Evolutionary conservation across 1,284 basidiomycete genomes (phyloP).

Genomic region (Marasmius sp.): DNA sequence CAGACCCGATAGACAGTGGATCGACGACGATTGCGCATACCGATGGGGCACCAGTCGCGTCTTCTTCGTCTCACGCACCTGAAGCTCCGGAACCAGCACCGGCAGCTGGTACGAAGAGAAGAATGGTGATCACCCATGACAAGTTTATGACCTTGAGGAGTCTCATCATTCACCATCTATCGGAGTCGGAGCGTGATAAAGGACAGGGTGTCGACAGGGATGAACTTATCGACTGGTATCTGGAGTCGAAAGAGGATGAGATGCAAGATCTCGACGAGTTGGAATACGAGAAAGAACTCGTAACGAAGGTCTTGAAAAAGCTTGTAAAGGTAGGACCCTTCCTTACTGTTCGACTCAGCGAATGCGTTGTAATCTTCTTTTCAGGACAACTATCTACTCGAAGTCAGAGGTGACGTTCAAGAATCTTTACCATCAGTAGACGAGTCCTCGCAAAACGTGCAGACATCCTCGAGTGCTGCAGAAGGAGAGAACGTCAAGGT

Average conservation of each 20-base stretch:
- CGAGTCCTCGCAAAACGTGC: conserved; percentile 45
- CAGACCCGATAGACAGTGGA: conserved; percentile 60
- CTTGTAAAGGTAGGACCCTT: conserved; percentile 76
- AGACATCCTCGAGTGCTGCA: conserved; percentile 39
- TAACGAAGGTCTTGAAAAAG: conserved; percentile 87
- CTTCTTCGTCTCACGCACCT: conserved; percentile 8
- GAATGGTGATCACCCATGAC: conserved; percentile 94
- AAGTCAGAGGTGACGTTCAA: conserved; percentile 79
- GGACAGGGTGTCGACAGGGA: conserved; percentile 83
- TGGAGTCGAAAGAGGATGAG: conserved; percentile 86
- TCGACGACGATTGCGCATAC: conserved; percentile 37
- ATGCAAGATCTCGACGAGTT: conserved; percentile 85
- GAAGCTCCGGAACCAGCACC: conserved; percentile 26
- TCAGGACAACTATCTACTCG: conserved; percentile 86
- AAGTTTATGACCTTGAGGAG: conserved; percentile 91
- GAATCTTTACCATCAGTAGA: conserved; percentile 71
- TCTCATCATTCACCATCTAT: conserved; percentile 83
- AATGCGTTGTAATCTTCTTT: conserved; percentile 7
- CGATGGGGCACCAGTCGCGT: conserved; percentile 2
- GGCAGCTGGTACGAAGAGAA: conserved; percentile 52
- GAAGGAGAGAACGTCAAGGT: conserved; percentile 63
- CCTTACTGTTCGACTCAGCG: conserved; percentile 1
- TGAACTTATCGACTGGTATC: conserved; percentile 95
- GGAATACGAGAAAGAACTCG: conserved; percentile 90
- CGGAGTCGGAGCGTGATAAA: conserved; percentile 75